Percentiles rank a stretch among this genome's conserved stretches.
Conservation (phyloP, 805 yeast genomes). For the Teunomyces barrocoloradensis region DNA sequence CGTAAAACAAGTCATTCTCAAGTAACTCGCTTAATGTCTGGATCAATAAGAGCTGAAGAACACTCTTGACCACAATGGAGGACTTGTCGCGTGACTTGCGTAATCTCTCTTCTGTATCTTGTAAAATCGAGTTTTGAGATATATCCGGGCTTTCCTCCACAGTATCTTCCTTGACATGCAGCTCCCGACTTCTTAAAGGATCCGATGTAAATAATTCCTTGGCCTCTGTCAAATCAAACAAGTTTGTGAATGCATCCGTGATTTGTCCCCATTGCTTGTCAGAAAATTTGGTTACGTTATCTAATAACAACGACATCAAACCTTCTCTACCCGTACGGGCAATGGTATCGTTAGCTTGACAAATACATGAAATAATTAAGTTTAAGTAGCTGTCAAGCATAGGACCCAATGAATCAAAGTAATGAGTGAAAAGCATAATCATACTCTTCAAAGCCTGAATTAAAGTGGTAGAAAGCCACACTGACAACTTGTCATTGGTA, state of each 20-base stretch:
- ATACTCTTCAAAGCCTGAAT: slow-evolving; percentile 91
- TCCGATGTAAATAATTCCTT: slow-evolving; percentile 70
- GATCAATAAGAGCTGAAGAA: slow-evolving; percentile 83
- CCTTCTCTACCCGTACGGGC: slow-evolving; percentile 94
- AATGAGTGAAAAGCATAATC: slow-evolving; percentile 78
- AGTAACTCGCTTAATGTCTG: slow-evolving; percentile 81
- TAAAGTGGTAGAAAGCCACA: slow-evolving; percentile 95
- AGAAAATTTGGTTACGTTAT: slow-evolving; percentile 64
- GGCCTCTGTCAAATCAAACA: slow-evolving; percentile 85
- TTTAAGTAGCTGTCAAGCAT: slow-evolving; percentile 78
- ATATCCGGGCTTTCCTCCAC: slow-evolving; percentile 22
- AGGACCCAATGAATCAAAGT: slow-evolving; percentile 70
- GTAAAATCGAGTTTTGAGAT: slow-evolving; percentile 11
- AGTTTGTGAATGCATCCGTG: slow-evolving; percentile 57
- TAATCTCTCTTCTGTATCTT: slow-evolving; percentile 34
- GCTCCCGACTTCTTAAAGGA: slow-evolving; percentile 33
- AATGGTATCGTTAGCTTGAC: slow-evolving; percentile 96
- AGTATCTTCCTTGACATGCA: slow-evolving; percentile 15
- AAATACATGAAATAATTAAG: slow-evolving; percentile 79
- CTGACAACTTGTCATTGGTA: slow-evolving; percentile 81
- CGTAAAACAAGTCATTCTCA: slow-evolving; percentile 66
- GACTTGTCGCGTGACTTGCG: slow-evolving; percentile 57
- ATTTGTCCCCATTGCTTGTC: slow-evolving; percentile 73
- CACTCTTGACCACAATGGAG: slow-evolving; percentile 86
- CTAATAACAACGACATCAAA: slow-evolving; percentile 72